These are phyloP conservation scores for Heterobasidion parviporum DNA, from an alignment of 1,284 basidiomycete species.

Conservation along the genomic window DNA sequence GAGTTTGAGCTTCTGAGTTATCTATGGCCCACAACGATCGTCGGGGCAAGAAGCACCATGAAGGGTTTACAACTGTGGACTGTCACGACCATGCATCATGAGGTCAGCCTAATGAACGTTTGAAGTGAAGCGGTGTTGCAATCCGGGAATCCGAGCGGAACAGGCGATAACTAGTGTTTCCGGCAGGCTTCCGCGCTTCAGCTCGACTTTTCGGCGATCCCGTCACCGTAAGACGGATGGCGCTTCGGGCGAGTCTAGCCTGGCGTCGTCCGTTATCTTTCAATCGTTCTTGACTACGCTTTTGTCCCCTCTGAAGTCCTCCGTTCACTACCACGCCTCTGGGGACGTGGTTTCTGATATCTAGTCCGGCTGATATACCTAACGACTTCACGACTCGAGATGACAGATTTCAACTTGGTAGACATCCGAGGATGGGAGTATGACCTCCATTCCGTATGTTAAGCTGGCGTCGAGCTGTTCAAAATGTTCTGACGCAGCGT, in stretches of 20 bases:
- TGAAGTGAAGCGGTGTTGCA: not conserved
- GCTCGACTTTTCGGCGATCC: too few relatives aligned
- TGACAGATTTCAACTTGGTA: constrained; percentile 66
- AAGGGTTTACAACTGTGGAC: too few relatives aligned
- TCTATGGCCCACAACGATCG: too few relatives aligned
- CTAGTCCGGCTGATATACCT: not conserved
- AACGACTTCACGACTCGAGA: constrained; percentile 17
- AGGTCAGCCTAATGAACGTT: not conserved
- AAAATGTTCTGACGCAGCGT: constrained; percentile 2
- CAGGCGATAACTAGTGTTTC: too few relatives aligned
- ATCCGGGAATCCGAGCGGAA: not conserved
- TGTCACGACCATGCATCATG: too few relatives aligned
- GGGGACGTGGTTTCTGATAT: not conserved
- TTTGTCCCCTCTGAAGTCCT: not conserved
- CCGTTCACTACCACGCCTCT: too few relatives aligned
- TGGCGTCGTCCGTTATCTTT: too few relatives aligned
- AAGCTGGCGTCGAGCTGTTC: constrained; percentile 6
- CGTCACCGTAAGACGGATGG: too few relatives aligned
- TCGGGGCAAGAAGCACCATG: too few relatives aligned
- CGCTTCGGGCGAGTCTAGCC: not conserved
- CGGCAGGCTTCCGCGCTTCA: too few relatives aligned
- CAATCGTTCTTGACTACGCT: too few relatives aligned
- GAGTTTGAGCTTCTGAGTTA: too few relatives aligned
- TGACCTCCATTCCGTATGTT: constrained; percentile 71
- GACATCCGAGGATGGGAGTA: constrained; percentile 77